Evolutionary conservation across 495 filamentous ascomycete species (phyloP).

Genomic region (Stereocaulon alpinum): DNA sequence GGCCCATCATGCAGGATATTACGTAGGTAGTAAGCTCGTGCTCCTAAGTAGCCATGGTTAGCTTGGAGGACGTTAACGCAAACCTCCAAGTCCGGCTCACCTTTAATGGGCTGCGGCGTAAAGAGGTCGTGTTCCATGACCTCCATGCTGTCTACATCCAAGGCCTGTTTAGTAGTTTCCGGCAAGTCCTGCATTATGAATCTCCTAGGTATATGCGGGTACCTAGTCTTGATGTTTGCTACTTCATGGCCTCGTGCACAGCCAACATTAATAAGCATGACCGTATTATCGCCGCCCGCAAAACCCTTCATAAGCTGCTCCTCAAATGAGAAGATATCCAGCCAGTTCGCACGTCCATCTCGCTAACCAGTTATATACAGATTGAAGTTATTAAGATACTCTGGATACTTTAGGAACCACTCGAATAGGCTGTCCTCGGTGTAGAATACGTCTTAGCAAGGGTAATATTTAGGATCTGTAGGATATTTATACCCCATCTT

Average conservation of each 20-base stretch:
- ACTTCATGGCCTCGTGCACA: constrained; percentile 46
- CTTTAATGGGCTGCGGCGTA: constrained; percentile 29
- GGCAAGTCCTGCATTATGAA: constrained; percentile 39
- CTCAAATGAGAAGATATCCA: constrained; percentile 9
- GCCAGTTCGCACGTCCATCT: not conserved
- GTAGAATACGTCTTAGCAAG: constrained; percentile 25
- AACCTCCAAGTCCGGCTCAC: too few relatives aligned
- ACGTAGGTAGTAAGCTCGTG: constrained; percentile 36
- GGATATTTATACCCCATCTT: constrained; percentile 33
- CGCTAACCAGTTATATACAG: constrained; percentile 8
- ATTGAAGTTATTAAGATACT: constrained; percentile 25
- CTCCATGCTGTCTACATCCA: constrained; percentile 40
- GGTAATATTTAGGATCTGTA: constrained; percentile 26
- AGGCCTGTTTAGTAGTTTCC: constrained; percentile 33
- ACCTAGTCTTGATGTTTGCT: constrained; percentile 28
- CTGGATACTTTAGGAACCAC: constrained; percentile 24
- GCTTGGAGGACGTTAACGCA: too few relatives aligned
- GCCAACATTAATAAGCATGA: constrained; percentile 44
- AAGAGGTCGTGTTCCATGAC: constrained; percentile 41
- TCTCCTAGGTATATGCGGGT: constrained; percentile 19
- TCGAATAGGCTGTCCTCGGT: constrained; percentile 20
- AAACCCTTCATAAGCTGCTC: constrained; percentile 14
- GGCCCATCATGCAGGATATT: constrained; percentile 39
- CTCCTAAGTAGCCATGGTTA: constrained; percentile 21
- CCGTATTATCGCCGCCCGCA: constrained; percentile 27